Percentiles rank a stretch among this genome's conserved stretches.
phyloP scores from a whole-genome alignment of 345 rosid genomes.

The Clarkia xantiana region DNA sequence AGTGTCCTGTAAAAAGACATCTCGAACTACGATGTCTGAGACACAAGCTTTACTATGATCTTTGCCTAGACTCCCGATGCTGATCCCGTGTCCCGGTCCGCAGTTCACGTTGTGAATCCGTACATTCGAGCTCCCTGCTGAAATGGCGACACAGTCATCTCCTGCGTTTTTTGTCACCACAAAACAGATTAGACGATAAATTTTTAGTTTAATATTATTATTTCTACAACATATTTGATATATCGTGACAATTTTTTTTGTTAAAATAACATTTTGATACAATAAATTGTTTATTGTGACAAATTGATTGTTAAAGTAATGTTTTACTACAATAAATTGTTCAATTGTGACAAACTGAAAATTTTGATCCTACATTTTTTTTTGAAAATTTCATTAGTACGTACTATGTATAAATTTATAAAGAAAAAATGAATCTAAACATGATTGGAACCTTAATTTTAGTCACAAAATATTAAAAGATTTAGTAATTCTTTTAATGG shows the following conservation, averaged over 20 bases:
- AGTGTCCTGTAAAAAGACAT: constrained; percentile 38
- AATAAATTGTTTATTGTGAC: no score
- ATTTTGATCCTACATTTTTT: no score
- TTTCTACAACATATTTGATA: constrained; percentile 4
- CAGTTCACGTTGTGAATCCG: constrained; percentile 50
- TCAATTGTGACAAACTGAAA: no score
- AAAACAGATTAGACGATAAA: no score
- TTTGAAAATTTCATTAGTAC: no score
- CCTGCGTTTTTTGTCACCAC: constrained; percentile 24
- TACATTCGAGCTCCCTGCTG: constrained; percentile 70
- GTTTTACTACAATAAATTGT: no score
- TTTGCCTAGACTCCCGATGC: constrained; percentile 75
- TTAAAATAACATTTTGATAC: neutral
- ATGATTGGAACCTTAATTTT: no score
- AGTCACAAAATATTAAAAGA: no score
- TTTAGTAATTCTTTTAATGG: no score
- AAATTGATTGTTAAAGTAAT: no score
- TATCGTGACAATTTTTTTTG: neutral
- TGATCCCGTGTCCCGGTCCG: constrained; percentile 88
- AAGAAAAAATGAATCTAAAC: no score
- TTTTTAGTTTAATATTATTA: no score
- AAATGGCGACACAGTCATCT: constrained; percentile 77
- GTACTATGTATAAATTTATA: neutral
- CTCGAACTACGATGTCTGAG: constrained; percentile 61
- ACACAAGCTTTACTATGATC: constrained; percentile 56